Percentiles rank a stretch among this genome's conserved stretches.
Evolutionary conservation across 192 early-diverging fungal species (phyloP).

Genomic region (Gonapodya sp.): DNA sequence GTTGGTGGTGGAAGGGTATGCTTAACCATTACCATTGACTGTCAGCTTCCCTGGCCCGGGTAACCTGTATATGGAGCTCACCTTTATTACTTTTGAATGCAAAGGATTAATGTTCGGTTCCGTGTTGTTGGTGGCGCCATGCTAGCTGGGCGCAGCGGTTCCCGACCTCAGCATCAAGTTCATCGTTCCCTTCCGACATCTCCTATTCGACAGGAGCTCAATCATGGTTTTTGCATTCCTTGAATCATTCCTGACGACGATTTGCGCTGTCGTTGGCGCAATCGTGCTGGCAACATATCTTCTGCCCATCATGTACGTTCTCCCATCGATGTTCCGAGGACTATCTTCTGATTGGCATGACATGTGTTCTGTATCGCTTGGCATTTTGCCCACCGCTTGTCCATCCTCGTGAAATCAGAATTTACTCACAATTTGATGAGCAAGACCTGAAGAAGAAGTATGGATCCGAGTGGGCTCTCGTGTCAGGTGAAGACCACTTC

Average conservation of each 20-base stretch:
- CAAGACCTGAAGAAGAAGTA: constrained; percentile 48
- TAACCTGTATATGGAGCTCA: too few species aligned
- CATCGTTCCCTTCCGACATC: too few species aligned
- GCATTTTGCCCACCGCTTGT: too few species aligned
- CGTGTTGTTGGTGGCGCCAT: too few species aligned
- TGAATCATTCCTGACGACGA: neutral
- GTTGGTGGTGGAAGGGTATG: too few species aligned
- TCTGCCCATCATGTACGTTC: neutral
- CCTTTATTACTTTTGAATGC: too few species aligned
- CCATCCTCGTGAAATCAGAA: neutral
- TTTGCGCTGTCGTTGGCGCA: neutral
- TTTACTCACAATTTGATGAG: neutral
- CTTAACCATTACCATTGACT: too few species aligned
- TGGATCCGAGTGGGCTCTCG: constrained; percentile 45
- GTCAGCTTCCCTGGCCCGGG: too few species aligned
- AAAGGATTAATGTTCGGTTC: too few species aligned
- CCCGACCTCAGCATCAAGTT: too few species aligned
- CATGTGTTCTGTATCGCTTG: neutral
- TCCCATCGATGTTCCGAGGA: neutral
- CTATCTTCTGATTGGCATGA: neutral
- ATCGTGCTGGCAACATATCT: neutral
- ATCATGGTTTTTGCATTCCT: neutral
- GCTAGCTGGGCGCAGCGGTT: too few species aligned
- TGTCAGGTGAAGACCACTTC: constrained; percentile 33
- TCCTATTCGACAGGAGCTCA: too few species aligned